Base-by-base conservation (phyloP, 2,329 filamentous ascomycete genomes). In the Kalaharituber pfeilii region DNA sequence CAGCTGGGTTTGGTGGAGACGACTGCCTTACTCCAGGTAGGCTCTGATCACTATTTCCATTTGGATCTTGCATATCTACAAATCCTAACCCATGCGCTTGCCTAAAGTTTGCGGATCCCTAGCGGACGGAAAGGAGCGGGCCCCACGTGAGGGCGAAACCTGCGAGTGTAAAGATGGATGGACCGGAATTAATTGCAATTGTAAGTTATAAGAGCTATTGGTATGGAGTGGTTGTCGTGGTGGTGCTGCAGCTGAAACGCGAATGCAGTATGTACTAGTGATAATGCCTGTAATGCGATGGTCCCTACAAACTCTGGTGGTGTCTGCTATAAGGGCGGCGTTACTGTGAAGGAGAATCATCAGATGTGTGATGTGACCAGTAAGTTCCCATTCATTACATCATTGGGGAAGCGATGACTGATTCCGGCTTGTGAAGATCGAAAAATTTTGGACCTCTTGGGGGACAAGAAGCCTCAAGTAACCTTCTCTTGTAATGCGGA, bases 341-440 rank as follows among this genome's bases (percentile, higher is more conserved):
- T 94, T 62, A 82, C 93, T 9, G 82, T 96, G 59, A 87, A 91
- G 63, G 80, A 93, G 69, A 98, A 96, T 72, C 89, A 87, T 70
- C 93, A 98, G 70, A 91, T 94, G 72, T 98, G 91, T 70, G 86
- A 93, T 68, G 91, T 98, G 61, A 96, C 88, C 54, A 98, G 62
- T 64, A 60, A 24, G 62, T 53, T 22, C 18, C 15, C 13, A n/a
- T n/a, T n/a, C n/a, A n/a, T n/a, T n/a, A n/a, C n/a, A n/a, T n/a
- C n/a, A n/a, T n/a, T 24, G 20, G 15, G 9, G 33, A 39, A 39
- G 11, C 11, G 11, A 11, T 11, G n/a, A n/a, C n/a, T n/a, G n/a
- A n/a, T n/a, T n/a, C n/a, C n/a, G n/a, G n/a, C n/a, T n/a, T n/a
- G n/a, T n/a, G n/a, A 24, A 64, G 62, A 98, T 71, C 78, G 80